Evolutionary conservation across 805 yeast species (phyloP).

Genomic region (Hanseniaspora singularis): DNA sequence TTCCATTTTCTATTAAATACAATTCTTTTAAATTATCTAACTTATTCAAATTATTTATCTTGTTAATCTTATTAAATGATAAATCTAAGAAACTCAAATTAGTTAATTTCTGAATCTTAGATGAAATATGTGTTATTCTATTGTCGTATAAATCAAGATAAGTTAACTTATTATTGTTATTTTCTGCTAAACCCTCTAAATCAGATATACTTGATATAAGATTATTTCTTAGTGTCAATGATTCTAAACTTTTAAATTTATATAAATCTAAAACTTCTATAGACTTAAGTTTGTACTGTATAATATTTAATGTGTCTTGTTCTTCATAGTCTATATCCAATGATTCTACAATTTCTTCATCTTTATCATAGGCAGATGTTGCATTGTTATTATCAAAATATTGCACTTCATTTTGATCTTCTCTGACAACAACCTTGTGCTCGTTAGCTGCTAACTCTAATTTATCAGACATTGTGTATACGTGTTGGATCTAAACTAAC

Average conservation of each 20-base stretch:
- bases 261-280: constrained; percentile 48
- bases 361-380: constrained; percentile 33
- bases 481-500: too few relatives aligned
- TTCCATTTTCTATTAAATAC: constrained; percentile 81
- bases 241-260: constrained; percentile 46
- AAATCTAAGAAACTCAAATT: constrained; percentile 58
- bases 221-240: constrained; percentile 72
- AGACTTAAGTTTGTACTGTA: constrained; percentile 57
- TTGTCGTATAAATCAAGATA: constrained; percentile 79
- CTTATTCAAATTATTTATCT: constrained; percentile 63
- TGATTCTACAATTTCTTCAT: constrained; percentile 22
- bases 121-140: constrained; percentile 73
- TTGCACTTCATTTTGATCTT: constrained; percentile 6
- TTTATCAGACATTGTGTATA: not conserved
- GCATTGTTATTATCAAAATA: constrained; percentile 8
- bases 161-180: constrained; percentile 43
- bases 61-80: constrained; percentile 79
- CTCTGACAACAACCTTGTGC: constrained; percentile 8
- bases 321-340: constrained; percentile 22
- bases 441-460: too few relatives aligned
- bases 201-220: constrained; percentile 61
- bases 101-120: constrained; percentile 47
- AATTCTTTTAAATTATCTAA: constrained; percentile 52
- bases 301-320: constrained; percentile 34
- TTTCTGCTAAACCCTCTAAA: constrained; percentile 47